phyloP scores from a whole-genome alignment of 2,329 filamentous ascomycete genomes.

The Nigrograna mackinnonii region DNA sequence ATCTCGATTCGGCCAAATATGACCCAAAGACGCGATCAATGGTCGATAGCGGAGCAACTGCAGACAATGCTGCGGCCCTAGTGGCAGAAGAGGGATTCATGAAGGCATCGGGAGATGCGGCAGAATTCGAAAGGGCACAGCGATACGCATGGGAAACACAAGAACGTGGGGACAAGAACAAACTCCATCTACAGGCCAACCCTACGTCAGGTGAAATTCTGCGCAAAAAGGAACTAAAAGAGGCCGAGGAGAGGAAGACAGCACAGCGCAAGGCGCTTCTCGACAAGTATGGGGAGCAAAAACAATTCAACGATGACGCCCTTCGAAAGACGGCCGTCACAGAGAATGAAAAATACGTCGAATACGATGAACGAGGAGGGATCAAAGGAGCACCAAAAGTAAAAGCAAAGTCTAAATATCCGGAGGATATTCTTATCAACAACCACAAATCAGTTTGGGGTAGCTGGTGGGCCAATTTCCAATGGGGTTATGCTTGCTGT shows the following conservation, averaged over 20 bases:
- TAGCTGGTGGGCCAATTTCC: slow-evolving; percentile 95
- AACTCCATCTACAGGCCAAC: slow-evolving; percentile 91
- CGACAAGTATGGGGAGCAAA: slow-evolving; percentile 80
- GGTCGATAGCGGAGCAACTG: slow-evolving; percentile 80
- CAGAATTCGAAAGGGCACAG: slow-evolving; percentile 88
- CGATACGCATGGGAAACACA: slow-evolving; percentile 94
- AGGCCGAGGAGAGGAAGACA: slow-evolving; percentile 69
- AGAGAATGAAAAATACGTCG: slow-evolving; percentile 85
- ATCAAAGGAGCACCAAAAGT: slow-evolving; percentile 86
- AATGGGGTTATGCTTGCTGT: slow-evolving; percentile 96
- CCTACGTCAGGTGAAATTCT: slow-evolving; percentile 88
- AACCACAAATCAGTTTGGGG: slow-evolving; percentile 95
- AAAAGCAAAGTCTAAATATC: slow-evolving; percentile 84
- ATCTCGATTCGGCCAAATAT: slow-evolving; percentile 95
- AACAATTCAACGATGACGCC: slow-evolving; percentile 63
- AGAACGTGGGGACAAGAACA: slow-evolving; percentile 76
- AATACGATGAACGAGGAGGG: slow-evolving; percentile 88
- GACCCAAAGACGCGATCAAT: slow-evolving; percentile 94
- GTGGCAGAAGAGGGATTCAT: slow-evolving; percentile 95
- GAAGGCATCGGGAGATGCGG: slow-evolving; percentile 84
- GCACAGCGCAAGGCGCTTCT: slow-evolving; percentile 71
- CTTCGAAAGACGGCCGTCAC: slow-evolving; percentile 70
- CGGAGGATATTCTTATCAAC: slow-evolving; percentile 83
- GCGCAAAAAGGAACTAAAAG: slow-evolving; percentile 78
- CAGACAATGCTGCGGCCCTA: slow-evolving; percentile 77